phyloP scores from a whole-genome alignment of 306 rosid species.

The Morella rubra region DNA sequence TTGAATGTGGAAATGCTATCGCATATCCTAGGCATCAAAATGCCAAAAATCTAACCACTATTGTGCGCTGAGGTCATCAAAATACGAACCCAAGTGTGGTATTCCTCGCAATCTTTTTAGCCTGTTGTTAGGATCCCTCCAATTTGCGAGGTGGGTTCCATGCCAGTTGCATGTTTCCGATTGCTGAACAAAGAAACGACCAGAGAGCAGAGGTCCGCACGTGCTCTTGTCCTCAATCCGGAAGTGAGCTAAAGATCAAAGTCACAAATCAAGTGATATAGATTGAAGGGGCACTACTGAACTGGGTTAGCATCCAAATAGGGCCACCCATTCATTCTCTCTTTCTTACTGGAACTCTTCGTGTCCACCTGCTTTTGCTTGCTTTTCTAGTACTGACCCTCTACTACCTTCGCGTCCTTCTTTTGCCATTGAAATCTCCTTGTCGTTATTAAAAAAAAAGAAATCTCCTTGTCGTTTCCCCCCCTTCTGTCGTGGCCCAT shows the following conservation, averaged over 20 bases:
- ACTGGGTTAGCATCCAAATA: conserved; percentile 35
- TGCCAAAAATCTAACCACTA: not conserved
- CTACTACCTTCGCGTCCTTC: too few relatives aligned
- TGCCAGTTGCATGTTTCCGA: conserved; percentile 28
- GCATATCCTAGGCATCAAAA: too few relatives aligned
- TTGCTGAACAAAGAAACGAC: conserved; percentile 20
- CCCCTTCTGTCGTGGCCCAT: conserved; percentile 23
- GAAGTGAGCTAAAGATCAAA: conserved; percentile 16
- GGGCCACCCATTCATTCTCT: not conserved
- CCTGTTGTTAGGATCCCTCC: not conserved
- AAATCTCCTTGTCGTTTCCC: conserved; percentile 1
- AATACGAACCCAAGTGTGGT: not conserved
- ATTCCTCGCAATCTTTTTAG: not conserved
- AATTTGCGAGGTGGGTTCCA: conserved; percentile 8
- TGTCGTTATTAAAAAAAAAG: too few relatives aligned
- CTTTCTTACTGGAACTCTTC: conserved; percentile 18
- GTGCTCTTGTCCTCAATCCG: conserved; percentile 25
- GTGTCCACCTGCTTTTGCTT: not conserved
- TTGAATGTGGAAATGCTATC: too few relatives aligned
- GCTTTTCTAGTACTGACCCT: not conserved
- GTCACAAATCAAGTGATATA: conserved; percentile 13
- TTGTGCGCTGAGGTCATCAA: not conserved
- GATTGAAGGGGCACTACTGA: conserved; percentile 22
- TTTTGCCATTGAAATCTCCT: conserved; percentile 13
- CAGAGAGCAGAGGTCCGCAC: conserved; percentile 9